phyloP scores from a whole-genome alignment of 805 yeast genomes.

The Saturnispora silvae region DNA sequence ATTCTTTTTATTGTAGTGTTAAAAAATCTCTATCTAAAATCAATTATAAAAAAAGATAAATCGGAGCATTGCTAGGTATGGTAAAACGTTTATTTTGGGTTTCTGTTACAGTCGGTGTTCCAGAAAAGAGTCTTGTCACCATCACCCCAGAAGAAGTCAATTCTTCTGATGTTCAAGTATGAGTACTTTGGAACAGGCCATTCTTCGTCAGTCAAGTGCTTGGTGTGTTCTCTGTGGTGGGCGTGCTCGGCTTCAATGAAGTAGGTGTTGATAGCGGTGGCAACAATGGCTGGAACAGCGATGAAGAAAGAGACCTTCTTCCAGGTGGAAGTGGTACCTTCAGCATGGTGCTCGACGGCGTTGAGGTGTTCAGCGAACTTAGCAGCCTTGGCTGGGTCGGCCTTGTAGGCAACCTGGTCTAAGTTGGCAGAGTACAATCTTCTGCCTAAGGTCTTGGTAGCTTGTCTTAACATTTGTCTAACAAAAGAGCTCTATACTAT shows the following conservation, averaged over 20 bases:
- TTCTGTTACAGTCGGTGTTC: conserved; percentile 89
- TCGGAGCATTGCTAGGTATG: no score
- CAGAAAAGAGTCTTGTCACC: conserved; percentile 97
- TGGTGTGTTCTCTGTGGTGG: conserved; percentile 72
- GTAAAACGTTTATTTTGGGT: conserved; percentile 42
- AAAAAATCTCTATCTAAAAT: no score
- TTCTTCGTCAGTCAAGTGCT: conserved; percentile 72
- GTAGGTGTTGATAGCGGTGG: conserved; percentile 72
- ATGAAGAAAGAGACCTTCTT: conserved; percentile 69
- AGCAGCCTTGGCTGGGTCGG: conserved; percentile 56
- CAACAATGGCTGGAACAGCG: conserved; percentile 72
- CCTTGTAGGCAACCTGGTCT: conserved; percentile 36
- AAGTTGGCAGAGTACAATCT: conserved; percentile 24
- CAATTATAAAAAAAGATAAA: no score
- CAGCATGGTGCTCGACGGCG: conserved; percentile 73
- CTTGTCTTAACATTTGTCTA: conserved; percentile 43
- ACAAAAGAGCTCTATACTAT: no score
- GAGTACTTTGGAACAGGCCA: conserved; percentile 80
- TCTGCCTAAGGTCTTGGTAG: conserved; percentile 24
- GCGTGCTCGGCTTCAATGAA: conserved; percentile 82
- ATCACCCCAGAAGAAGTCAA: conserved; percentile 96
- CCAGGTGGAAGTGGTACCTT: conserved; percentile 70
- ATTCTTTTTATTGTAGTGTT: no score
- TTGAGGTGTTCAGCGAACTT: conserved; percentile 52
- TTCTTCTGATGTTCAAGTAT: conserved; percentile 81